phyloP scores from a whole-genome alignment of 2,329 filamentous ascomycete species.

The Myriosclerotinia curreyana region DNA sequence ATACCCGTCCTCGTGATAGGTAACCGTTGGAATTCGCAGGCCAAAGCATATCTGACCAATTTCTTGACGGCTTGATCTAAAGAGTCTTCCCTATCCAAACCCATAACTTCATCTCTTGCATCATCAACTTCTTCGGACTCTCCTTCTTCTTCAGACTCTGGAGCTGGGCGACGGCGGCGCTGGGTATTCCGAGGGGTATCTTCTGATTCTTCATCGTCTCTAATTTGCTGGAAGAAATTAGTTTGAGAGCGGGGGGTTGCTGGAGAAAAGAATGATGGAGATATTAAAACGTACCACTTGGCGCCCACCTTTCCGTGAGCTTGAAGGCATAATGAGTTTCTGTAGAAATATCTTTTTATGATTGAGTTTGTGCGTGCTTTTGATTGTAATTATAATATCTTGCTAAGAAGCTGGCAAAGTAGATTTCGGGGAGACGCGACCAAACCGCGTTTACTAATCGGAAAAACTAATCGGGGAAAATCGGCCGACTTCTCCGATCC shows the following conservation, averaged over 20 bases:
- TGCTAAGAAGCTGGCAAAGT: neutral
- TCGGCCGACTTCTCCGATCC: constrained; percentile 8
- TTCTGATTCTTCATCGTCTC: constrained; percentile 34
- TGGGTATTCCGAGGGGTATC: constrained; percentile 33
- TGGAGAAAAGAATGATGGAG: neutral
- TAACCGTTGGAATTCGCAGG: constrained; percentile 61
- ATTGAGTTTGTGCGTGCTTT: neutral
- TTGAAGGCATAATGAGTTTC: constrained; percentile 1
- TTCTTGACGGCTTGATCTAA: constrained; percentile 57
- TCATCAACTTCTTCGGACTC: constrained; percentile 30
- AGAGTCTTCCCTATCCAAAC: constrained; percentile 29
- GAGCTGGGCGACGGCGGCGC: constrained; percentile 25
- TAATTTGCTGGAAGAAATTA: constrained; percentile 25
- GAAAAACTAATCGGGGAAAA: constrained; percentile 6
- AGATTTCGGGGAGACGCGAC: constrained; percentile 11
- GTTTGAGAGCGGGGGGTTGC: constrained; percentile 6
- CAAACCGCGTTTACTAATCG: neutral
- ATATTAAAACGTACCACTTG: constrained; percentile 7
- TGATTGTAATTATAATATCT: neutral
- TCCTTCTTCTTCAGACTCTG: constrained; percentile 34
- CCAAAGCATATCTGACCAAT: constrained; percentile 64
- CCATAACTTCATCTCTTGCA: constrained; percentile 28
- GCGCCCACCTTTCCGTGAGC: neutral
- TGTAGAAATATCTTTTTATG: neutral
- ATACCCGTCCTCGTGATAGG: constrained; percentile 61